These are phyloP conservation scores for Colletotrichum sp. DNA, from an alignment of 2,329 filamentous ascomycete genomes.

Conservation along the genomic window DNA sequence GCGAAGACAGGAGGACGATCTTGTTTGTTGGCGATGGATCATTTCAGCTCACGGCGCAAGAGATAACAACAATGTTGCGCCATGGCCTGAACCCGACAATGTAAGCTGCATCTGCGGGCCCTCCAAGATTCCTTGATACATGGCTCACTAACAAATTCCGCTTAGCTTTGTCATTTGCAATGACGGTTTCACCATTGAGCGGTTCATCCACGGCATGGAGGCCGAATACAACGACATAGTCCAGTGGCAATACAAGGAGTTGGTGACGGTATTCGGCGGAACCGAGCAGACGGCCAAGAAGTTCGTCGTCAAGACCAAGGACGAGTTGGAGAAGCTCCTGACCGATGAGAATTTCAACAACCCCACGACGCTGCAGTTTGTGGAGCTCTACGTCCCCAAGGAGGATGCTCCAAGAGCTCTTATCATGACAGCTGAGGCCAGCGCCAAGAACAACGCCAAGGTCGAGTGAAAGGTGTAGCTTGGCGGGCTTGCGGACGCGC, in stretches of 20 bases:
- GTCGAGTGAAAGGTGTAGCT: conserved; percentile 24
- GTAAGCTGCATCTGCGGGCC: conserved; percentile 48
- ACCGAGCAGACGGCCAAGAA: conserved; percentile 60
- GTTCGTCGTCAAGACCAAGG: conserved; percentile 72
- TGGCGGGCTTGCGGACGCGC: not conserved
- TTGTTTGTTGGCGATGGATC: conserved; percentile 90
- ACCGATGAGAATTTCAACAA: conserved; percentile 67
- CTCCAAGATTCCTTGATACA: not conserved
- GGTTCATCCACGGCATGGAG: conserved; percentile 84
- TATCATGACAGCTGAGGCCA: conserved; percentile 72
- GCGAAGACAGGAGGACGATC: conserved; percentile 69
- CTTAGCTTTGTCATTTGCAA: conserved; percentile 82
- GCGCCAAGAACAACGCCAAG: conserved; percentile 70
- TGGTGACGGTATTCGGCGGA: conserved; percentile 73
- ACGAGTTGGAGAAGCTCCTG: conserved; percentile 71
- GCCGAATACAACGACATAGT: conserved; percentile 82
- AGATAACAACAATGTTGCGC: conserved; percentile 83
- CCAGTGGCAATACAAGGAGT: conserved; percentile 74
- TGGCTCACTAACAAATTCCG: conserved; percentile 23
- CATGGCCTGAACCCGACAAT: conserved; percentile 78
- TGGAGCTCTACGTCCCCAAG: conserved; percentile 82
- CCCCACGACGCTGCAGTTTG: conserved; percentile 66
- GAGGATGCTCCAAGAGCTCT: conserved; percentile 78
- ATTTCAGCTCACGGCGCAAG: conserved; percentile 84
- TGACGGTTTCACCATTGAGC: conserved; percentile 88